Conservation (phyloP, 1,139 yeast genomes). For the Candida sojae region DNA sequence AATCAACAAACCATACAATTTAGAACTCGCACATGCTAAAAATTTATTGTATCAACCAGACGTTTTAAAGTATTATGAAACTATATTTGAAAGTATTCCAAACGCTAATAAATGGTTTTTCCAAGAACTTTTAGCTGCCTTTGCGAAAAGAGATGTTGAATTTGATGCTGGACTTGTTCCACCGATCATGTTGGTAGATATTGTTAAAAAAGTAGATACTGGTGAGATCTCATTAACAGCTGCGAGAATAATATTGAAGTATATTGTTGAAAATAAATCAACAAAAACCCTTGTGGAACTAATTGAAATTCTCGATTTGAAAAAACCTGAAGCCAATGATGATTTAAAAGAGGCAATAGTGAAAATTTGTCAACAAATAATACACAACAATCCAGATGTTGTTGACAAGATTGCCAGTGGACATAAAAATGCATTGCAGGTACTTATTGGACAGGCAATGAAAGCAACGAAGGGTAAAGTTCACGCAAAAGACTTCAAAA, state of each 20-base stretch:
- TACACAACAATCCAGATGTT: conserved; percentile 54
- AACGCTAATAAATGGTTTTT: conserved; percentile 78
- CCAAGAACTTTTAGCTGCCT: conserved; percentile 75
- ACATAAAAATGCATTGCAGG: conserved; percentile 68
- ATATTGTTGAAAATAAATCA: conserved; percentile 52
- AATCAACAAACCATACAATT: conserved; percentile 50
- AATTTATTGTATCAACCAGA: conserved; percentile 51
- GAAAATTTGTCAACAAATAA: conserved; percentile 53
- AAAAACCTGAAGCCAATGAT: conserved; percentile 33
- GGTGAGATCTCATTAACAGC: conserved; percentile 47
- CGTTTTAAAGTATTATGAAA: conserved; percentile 53
- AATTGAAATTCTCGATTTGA: conserved; percentile 59
- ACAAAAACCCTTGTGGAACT: conserved; percentile 37
- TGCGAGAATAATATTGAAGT: conserved; percentile 63
- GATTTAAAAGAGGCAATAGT: conserved; percentile 46
- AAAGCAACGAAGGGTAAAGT: conserved; percentile 69
- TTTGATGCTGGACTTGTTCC: conserved; percentile 39
- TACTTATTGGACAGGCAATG: conserved; percentile 85
- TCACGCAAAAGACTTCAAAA: conserved; percentile 49
- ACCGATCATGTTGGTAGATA: conserved; percentile 22
- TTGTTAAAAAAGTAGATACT: conserved; percentile 25
- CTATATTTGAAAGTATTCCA: conserved; percentile 36
- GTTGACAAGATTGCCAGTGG: conserved; percentile 59
- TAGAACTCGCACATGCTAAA: conserved; percentile 72
- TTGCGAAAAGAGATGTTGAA: conserved; percentile 51